Percentiles rank a stretch among this genome's conserved stretches.
These are phyloP conservation scores for Takakia lepidozioides DNA, from an alignment of 225 moss, liverwort and hornwort genomes.

Conservation along the genomic window DNA sequence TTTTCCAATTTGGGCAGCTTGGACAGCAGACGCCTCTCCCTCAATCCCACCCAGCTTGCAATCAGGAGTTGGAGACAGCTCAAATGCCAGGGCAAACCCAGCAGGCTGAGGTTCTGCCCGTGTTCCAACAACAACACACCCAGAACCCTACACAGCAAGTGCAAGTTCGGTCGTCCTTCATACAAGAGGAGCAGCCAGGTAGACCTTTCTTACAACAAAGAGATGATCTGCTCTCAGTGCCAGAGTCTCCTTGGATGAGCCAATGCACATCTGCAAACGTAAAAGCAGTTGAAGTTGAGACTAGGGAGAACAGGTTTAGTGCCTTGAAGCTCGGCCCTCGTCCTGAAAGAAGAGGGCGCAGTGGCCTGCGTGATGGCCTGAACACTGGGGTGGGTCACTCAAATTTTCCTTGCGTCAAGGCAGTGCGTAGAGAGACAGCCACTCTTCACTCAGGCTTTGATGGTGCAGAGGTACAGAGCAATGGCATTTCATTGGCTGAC, in stretches of 20 bases:
- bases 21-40: slow-evolving; percentile 36
- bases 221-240: slow-evolving; percentile 23
- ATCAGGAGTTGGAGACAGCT: slow-evolving; percentile 25
- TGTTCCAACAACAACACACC: neutral
- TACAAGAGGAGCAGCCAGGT: too few relatives aligned
- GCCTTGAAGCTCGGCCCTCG: slow-evolving; percentile 38
- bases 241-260: slow-evolving; percentile 48
- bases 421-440: slow-evolving; percentile 31
- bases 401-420: slow-evolving; percentile 35
- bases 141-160: slow-evolving; percentile 8
- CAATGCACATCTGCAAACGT: slow-evolving; percentile 33
- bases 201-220: too few relatives aligned
- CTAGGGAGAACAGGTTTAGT: slow-evolving; percentile 26
- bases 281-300: slow-evolving; percentile 35
- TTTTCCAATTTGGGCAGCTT: slow-evolving; percentile 95
- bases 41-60: slow-evolving; percentile 23
- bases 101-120: slow-evolving; percentile 21
- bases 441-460: slow-evolving; percentile 45
- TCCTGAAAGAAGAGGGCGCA: slow-evolving; percentile 57
- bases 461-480: slow-evolving; percentile 21
- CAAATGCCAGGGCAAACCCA: slow-evolving; percentile 30
- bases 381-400: slow-evolving; percentile 23
- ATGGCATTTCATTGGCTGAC: slow-evolving; percentile 3
- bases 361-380: slow-evolving; percentile 38
- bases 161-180: too few relatives aligned